These are phyloP conservation scores for Fusarium camptoceras DNA, from an alignment of 2,329 filamentous ascomycete genomes.

Conservation along the genomic window DNA sequence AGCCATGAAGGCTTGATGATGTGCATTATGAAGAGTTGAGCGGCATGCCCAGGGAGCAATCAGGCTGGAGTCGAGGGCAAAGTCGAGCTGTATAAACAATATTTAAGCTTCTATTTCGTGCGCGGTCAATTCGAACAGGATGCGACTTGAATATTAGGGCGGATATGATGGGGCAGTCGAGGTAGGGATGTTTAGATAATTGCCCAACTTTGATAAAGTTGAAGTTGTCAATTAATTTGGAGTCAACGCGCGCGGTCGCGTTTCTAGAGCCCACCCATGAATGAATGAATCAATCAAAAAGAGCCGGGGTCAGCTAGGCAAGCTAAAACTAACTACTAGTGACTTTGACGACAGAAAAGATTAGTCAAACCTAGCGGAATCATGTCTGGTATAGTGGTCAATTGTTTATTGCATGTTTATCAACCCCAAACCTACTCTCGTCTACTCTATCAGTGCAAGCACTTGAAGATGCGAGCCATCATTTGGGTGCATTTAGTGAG, in stretches of 20 bases:
- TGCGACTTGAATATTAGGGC: background rate
- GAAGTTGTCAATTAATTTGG: conserved; percentile 25
- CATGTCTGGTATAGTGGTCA: background rate
- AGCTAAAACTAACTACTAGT: background rate
- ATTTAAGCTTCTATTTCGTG: background rate
- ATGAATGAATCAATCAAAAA: conserved; percentile 22
- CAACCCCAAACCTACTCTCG: background rate
- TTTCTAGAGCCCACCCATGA: conserved; percentile 30
- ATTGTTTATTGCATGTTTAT: background rate
- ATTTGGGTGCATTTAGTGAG: background rate
- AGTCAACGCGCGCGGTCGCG: conserved; percentile 41
- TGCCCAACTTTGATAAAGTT: conserved; percentile 22
- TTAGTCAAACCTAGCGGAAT: background rate
- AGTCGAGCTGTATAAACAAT: background rate
- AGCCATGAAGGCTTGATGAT: conserved; percentile 97
- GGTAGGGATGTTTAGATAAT: conserved; percentile 8
- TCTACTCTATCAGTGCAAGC: background rate
- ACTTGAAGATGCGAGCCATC: background rate
- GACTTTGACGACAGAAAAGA: background rate
- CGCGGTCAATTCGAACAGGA: conserved; percentile 8
- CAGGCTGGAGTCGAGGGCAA: conserved; percentile 11
- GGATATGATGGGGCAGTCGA: background rate
- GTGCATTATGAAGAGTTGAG: conserved; percentile 67
- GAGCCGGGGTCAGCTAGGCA: conserved; percentile 27
- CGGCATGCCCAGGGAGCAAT: conserved; percentile 39